phyloP scores from a whole-genome alignment of 2,329 filamentous ascomycete species.

The Epichloe uncinata region DNA sequence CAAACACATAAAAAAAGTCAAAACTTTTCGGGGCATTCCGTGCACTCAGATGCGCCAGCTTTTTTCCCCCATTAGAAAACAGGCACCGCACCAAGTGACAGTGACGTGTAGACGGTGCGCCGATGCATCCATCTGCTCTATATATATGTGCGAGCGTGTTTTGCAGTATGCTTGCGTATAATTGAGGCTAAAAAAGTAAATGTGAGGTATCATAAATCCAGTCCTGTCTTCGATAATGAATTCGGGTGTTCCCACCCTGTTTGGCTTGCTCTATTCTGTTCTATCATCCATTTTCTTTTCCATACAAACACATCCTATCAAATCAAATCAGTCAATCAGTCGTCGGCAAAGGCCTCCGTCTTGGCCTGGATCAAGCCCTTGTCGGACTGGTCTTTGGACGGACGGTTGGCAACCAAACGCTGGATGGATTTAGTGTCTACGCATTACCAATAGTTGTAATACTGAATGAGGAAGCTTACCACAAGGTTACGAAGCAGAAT shows the following conservation, averaged over 20 bases:
- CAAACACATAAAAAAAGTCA: too few relatives aligned
- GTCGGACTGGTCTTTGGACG: constrained; percentile 23
- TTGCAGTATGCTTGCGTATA: too few relatives aligned
- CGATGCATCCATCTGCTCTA: too few relatives aligned
- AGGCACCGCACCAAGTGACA: too few relatives aligned
- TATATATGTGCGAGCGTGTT: too few relatives aligned
- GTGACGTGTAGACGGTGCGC: too few relatives aligned
- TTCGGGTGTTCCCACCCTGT: too few relatives aligned
- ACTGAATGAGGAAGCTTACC: constrained; percentile 36
- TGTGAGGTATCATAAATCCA: constrained; percentile 1
- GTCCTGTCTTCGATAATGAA: neutral
- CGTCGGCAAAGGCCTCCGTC: constrained; percentile 28
- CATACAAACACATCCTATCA: too few relatives aligned
- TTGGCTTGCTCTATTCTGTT: neutral
- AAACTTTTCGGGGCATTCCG: too few relatives aligned
- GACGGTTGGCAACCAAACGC: constrained; percentile 39
- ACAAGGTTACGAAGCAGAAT: constrained; percentile 80
- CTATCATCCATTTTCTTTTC: neutral
- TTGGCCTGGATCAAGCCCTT: constrained; percentile 24
- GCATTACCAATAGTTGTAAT: neutral
- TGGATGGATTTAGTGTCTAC: constrained; percentile 19
- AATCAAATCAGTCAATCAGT: constrained; percentile 16
- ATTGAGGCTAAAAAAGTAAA: neutral
- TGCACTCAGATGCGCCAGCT: too few relatives aligned
- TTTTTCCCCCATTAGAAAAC: too few relatives aligned